Evolutionary conservation across 108 stramenopile species (phyloP).

Genomic region (Nannochloropsis oceanica): DNA sequence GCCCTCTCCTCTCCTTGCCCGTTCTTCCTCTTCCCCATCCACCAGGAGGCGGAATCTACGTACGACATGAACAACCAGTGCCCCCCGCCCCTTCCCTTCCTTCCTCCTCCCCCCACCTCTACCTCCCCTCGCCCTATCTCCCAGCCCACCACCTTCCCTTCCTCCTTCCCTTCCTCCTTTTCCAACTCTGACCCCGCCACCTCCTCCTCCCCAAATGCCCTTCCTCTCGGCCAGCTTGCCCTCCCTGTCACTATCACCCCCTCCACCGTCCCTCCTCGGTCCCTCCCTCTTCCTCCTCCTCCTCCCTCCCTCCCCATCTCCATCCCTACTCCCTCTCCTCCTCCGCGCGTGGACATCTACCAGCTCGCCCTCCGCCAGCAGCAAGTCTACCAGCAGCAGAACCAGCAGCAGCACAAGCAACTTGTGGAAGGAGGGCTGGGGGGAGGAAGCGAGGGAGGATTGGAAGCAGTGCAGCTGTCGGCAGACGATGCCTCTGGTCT

Average conservation of each 20-base stretch:
- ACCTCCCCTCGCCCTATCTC: not conserved
- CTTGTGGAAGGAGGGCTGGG: too few species aligned
- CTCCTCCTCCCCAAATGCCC: too few species aligned
- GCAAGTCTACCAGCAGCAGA: not conserved
- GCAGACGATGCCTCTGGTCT: not conserved
- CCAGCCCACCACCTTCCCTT: not conserved
- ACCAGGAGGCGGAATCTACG: not conserved
- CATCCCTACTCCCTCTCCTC: not conserved
- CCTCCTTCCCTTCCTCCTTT: not conserved
- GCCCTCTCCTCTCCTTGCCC: not conserved
- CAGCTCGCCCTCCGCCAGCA: not conserved
- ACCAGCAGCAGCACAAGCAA: too few species aligned
- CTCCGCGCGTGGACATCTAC: not conserved
- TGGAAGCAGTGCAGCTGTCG: not conserved
- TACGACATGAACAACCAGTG: not conserved
- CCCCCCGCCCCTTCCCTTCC: not conserved
- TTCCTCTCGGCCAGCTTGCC: too few species aligned
- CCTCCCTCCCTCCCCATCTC: not conserved
- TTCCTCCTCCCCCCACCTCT: not conserved
- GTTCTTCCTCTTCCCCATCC: not conserved
- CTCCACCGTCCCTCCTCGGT: too few species aligned
- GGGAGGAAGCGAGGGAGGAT: not conserved
- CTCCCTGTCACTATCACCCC: too few species aligned
- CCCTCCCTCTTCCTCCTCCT: not conserved
- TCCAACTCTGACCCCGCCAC: not conserved